Evolutionary conservation across 768 basidiomycete genomes (phyloP), one percentile per base, ranked within the genome.

Genomic region (Mycena latifolia): DNA sequence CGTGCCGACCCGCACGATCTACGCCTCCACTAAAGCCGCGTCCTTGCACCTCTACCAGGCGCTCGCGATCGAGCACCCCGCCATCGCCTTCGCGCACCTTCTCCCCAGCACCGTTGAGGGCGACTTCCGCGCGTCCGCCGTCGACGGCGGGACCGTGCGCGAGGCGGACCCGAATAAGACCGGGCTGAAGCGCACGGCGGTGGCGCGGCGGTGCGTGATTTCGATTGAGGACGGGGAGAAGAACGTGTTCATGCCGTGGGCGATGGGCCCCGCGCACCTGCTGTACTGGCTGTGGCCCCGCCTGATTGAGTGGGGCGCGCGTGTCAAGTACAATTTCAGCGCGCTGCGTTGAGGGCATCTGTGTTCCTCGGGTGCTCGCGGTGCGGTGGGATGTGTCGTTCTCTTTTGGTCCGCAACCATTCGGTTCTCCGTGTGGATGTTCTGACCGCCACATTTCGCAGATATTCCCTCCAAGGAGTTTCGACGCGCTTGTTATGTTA

Each of bases 1-100:
- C 3, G 88, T 95, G 0, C 96, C 96, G 0, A 95, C 93, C 0
- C 90, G 96, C 9, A 80, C 93, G 0, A 79, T 98, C 37, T 98
- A 98, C 74, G 88, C 86, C 0, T 88, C 94, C 4, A 93, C 92
- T 11, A 98, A 98, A 76, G 83, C 91, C 3, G 92, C 95, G 0
- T 88, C 92, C 1, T 85, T 93, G 29, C 67, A 90, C 7, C 88
- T 96, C 61, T 95, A 89, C 76, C 92, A 93, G 76, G 83, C 91
- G 0, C 87, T 95, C 33, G 81, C 93, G 5, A 92, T 94, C 64
- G 94, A 95, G 69, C 90, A 95, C 66, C 91, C 92, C 8, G 73
- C 77, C 3, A 86, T 96, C 69, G 50, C 77, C 0, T 94, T 94
- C 76, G 82, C 88, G 0, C 81, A 81, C 61, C 71, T 91, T 70